Conservation (phyloP, 768 basidiomycete genomes). For the Agaricus blazei region DNA sequence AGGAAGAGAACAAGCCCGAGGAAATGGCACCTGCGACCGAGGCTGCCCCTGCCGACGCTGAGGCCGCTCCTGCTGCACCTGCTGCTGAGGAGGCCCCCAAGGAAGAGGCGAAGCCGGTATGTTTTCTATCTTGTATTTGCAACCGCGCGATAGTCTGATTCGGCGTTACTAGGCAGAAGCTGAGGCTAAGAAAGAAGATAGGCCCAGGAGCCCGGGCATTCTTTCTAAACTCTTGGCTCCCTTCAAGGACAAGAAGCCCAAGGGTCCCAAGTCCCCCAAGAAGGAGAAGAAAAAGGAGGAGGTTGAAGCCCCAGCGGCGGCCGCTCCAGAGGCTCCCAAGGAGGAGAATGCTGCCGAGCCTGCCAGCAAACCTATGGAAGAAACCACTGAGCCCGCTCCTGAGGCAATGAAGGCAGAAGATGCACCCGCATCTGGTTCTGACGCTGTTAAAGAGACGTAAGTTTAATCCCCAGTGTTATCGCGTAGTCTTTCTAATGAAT, state of each 20-base stretch:
- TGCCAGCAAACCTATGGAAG: slow-evolving; percentile 23
- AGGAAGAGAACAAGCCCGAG: slow-evolving; percentile 21
- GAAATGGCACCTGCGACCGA: slow-evolving; percentile 17
- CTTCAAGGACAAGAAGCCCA: slow-evolving; percentile 73
- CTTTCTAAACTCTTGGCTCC: slow-evolving; percentile 75
- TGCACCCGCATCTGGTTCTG: slow-evolving; percentile 31
- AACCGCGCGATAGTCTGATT: slow-evolving; percentile 7
- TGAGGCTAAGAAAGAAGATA: slow-evolving; percentile 69
- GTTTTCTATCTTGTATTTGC: slow-evolving; percentile 12
- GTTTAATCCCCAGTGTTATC: slow-evolving; percentile 18
- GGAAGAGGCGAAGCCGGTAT: slow-evolving; percentile 39
- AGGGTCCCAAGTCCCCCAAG: slow-evolving; percentile 72
- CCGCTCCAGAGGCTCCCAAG: slow-evolving; percentile 36
- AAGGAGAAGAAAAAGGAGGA: slow-evolving; percentile 82
- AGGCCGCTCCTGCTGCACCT: slow-evolving; percentile 13
- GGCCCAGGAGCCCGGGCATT: slow-evolving; percentile 75
- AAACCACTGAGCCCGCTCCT: slow-evolving; percentile 27
- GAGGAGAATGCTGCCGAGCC: slow-evolving; percentile 38
- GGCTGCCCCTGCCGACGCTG: slow-evolving; percentile 17
- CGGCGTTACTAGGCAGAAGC: slow-evolving; percentile 34
- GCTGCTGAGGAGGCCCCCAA: slow-evolving; percentile 26
- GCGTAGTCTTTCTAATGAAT: not conserved
- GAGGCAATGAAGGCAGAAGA: slow-evolving; percentile 44
- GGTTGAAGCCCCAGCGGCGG: slow-evolving; percentile 40
- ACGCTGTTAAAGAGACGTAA: slow-evolving; percentile 71